Evolutionary conservation across 2,329 filamentous ascomycete species (phyloP).

Genomic region (Talaromyces sp.): DNA sequence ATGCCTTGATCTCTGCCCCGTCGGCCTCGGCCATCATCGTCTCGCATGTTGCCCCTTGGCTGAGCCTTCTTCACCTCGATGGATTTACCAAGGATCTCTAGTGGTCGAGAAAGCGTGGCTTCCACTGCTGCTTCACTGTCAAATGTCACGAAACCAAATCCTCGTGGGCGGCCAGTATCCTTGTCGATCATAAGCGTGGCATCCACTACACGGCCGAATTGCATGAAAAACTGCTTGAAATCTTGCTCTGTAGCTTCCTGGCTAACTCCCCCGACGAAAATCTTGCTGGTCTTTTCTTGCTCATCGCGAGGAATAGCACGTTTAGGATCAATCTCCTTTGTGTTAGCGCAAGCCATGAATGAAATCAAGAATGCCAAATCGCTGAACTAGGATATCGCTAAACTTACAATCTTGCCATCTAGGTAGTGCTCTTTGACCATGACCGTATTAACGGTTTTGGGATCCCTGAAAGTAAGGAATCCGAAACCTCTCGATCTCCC

Average conservation of each 20-base stretch:
- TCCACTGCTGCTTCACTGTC: slow-evolving; percentile 95
- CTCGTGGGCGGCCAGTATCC: slow-evolving; percentile 91
- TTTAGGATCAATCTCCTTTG: slow-evolving; percentile 84
- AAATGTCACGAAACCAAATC: slow-evolving; percentile 97
- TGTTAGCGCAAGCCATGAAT: slow-evolving; percentile 22
- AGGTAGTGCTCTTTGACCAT: slow-evolving; percentile 99
- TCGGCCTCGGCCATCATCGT: slow-evolving; percentile 58
- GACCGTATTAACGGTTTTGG: slow-evolving; percentile 96
- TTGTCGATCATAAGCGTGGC: slow-evolving; percentile 99
- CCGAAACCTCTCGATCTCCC: slow-evolving; percentile 93
- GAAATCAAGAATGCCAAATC: not conserved
- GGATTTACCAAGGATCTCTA: slow-evolving; percentile 90
- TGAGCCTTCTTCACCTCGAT: slow-evolving; percentile 99
- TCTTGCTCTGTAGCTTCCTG: slow-evolving; percentile 95
- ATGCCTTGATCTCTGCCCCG: slow-evolving; percentile 38
- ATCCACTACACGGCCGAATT: slow-evolving; percentile 93
- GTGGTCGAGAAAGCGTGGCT: slow-evolving; percentile 72
- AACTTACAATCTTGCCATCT: slow-evolving; percentile 91
- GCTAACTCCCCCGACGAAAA: slow-evolving; percentile 95
- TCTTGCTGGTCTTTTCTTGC: slow-evolving; percentile 97
- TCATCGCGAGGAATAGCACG: slow-evolving; percentile 95
- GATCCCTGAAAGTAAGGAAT: slow-evolving; percentile 95
- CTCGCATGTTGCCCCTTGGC: slow-evolving; percentile 86
- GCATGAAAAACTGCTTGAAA: slow-evolving; percentile 93
- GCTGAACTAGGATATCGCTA: not conserved